A percentile compares a stretch with the other conserved stretches of the same genome.
phyloP scores from a whole-genome alignment of 2,329 filamentous ascomycete species.

The Hypoxylon rubiginosum region DNA sequence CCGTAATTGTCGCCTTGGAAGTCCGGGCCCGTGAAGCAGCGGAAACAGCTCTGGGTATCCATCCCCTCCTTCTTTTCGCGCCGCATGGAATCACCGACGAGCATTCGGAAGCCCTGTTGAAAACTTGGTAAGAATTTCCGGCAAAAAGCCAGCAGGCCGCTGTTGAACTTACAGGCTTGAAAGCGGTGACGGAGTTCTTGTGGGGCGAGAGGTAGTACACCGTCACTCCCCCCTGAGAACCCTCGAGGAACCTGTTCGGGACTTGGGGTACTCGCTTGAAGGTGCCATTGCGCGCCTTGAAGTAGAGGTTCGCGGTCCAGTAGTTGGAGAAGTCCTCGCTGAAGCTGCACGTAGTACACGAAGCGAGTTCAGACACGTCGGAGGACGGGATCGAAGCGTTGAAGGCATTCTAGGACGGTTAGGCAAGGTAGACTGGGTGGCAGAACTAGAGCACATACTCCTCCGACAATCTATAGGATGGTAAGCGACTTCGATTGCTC shows the following conservation, averaged over 20 bases:
- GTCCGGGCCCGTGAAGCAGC: constrained; percentile 56
- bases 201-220: constrained; percentile 57
- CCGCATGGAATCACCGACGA: constrained; percentile 54
- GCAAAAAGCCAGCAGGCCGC: constrained; percentile 54
- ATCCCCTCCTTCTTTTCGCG: constrained; percentile 47
- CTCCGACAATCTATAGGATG: constrained; percentile 34
- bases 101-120: constrained; percentile 60
- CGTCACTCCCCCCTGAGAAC: constrained; percentile 51
- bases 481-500: neutral
- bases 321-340: constrained; percentile 49
- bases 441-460: constrained; percentile 19
- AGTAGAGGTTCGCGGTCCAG: constrained; percentile 47
- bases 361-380: constrained; percentile 51
- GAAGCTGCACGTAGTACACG: constrained; percentile 56
- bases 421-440: neutral
- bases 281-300: constrained; percentile 45
- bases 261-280: constrained; percentile 52
- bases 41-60: constrained; percentile 55
- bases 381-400: constrained; percentile 49
- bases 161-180: constrained; percentile 61
- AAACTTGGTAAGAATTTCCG: constrained; percentile 52
- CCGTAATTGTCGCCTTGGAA: constrained; percentile 57
- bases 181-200: constrained; percentile 53
- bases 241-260: constrained; percentile 48
- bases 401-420: constrained; percentile 37